Percentiles rank a stretch among this genome's conserved stretches.
phyloP scores from a whole-genome alignment of 352 stramenopile species.

The Pythium insidiosum region DNA sequence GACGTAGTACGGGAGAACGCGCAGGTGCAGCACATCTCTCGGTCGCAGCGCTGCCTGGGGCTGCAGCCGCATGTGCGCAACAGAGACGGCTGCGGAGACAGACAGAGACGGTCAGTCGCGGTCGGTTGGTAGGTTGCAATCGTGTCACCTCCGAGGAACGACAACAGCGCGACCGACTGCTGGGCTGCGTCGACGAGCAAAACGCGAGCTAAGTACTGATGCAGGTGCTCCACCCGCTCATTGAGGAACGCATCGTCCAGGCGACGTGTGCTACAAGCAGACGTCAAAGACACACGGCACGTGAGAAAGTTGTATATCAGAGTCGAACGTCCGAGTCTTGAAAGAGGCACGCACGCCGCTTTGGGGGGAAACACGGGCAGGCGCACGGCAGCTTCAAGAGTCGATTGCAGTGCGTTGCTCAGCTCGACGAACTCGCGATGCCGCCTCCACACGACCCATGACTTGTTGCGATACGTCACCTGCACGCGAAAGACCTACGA shows the following conservation, averaged over 20 bases:
- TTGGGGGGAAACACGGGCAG: slow-evolving; percentile 29
- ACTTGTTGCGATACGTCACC: too few relatives aligned
- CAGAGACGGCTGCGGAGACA: slow-evolving; percentile 1
- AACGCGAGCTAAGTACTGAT: slow-evolving; percentile 35
- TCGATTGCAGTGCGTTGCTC: slow-evolving; percentile 7
- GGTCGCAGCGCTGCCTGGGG: slow-evolving; percentile 10
- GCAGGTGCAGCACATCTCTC: slow-evolving; percentile 47
- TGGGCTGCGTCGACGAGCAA: slow-evolving; percentile 30
- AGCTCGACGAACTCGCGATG: slow-evolving; percentile 18
- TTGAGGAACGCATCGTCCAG: slow-evolving; percentile 34
- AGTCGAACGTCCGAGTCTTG: not conserved
- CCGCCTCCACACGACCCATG: too few relatives aligned
- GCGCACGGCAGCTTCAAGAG: slow-evolving; percentile 33
- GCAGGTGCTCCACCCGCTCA: slow-evolving; percentile 23
- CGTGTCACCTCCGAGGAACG: slow-evolving; percentile 65
- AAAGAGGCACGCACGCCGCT: slow-evolving; percentile 22
- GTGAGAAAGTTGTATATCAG: slow-evolving; percentile 3
- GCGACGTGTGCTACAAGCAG: too few relatives aligned
- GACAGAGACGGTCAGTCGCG: not conserved
- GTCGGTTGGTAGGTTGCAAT: not conserved
- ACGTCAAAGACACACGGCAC: too few relatives aligned
- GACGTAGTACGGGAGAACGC: slow-evolving; percentile 47
- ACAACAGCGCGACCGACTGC: slow-evolving; percentile 32
- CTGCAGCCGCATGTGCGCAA: slow-evolving; percentile 1
- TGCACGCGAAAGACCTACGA: too few relatives aligned